These are phyloP conservation scores for Epichloe sp. DNA, from an alignment of 2,329 filamentous ascomycete species.

Conservation along the genomic window DNA sequence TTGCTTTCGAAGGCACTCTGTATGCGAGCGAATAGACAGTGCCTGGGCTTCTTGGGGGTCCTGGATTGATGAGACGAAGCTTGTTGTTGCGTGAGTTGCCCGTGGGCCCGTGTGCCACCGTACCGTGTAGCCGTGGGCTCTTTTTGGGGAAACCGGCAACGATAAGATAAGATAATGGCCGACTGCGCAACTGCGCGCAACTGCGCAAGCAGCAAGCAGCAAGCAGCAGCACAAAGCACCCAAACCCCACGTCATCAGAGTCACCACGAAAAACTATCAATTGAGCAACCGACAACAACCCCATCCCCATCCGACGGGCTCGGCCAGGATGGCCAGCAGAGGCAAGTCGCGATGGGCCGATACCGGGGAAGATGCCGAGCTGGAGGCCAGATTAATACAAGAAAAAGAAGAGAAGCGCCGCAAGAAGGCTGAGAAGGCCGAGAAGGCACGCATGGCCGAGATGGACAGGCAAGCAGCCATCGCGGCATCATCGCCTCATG, in stretches of 20 bases:
- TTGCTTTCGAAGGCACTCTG: too few species aligned
- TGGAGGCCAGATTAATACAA: constrained; percentile 57
- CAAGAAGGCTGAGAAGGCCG: constrained; percentile 69
- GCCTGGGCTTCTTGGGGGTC: too few species aligned
- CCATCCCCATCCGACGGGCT: neutral
- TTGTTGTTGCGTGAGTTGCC: neutral
- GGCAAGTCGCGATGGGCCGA: constrained; percentile 77
- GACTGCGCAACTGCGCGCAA: neutral
- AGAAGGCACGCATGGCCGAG: constrained; percentile 61
- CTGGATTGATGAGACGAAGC: neutral
- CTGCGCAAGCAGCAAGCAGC: neutral
- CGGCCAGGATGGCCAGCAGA: constrained; percentile 41
- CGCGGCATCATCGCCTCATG: neutral
- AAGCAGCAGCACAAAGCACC: neutral
- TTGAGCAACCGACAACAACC: neutral
- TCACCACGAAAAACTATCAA: too few species aligned
- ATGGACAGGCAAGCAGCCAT: constrained; percentile 11
- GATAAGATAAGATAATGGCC: too few species aligned
- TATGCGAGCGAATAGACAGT: too few species aligned
- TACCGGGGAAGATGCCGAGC: constrained; percentile 65
- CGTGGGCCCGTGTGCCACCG: too few species aligned
- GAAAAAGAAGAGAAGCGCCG: constrained; percentile 87
- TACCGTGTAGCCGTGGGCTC: neutral
- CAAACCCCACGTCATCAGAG: too few species aligned
- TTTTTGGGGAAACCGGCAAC: neutral